Evolutionary conservation across 2,329 filamentous ascomycete species (phyloP), one percentile per base, ranked within the genome.

Genomic region (Penicillium glabrum): DNA sequence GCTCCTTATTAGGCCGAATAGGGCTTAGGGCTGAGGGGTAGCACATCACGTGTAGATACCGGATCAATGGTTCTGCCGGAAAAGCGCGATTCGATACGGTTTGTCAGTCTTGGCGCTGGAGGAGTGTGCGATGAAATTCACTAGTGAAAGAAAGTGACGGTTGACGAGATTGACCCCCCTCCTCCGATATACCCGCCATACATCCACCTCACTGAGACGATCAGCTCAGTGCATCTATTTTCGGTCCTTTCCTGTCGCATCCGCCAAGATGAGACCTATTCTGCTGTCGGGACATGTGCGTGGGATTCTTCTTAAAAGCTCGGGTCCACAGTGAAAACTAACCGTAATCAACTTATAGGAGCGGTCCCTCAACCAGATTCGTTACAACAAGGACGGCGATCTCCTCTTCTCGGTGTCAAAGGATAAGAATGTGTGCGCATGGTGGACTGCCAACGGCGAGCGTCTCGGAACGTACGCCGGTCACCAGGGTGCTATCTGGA

Each of bases 401-500:
- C 86, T 98, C 67, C 88, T 98, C 75, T 97, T 98, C 83, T 96
- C 93, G 63, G 90, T 92, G 60, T 86, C 91, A 68, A 98, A 98
- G 82, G 93, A 98, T 79, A 93, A 97, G 80, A 86, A 96, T 73
- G 91, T 97, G 72, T 96, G 93, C 83, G 93, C 87, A 65, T 99
- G 95, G 95, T 98, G 87, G 80, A 89, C 92, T 65, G 92, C 96
- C 82, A 99, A 99, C 79, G 95, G 95, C 80, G 95, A 99, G 83
- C 90, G 95, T 71, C 85, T 98, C 71, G 95, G 95, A 72, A 95
- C 93, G 69, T 99, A 98, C 82, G 88, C 91, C 75, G 95, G 95
- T 77, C 95, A 99, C 80, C 89, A 96, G 78, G 95, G 95, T 80
- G 93, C 95, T 70, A 90, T 99, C 82, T 99, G 95, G 95, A 97